Evolutionary conservation across 2,329 filamentous ascomycete genomes (phyloP).

Genomic region (Cladosporium sp.): DNA sequence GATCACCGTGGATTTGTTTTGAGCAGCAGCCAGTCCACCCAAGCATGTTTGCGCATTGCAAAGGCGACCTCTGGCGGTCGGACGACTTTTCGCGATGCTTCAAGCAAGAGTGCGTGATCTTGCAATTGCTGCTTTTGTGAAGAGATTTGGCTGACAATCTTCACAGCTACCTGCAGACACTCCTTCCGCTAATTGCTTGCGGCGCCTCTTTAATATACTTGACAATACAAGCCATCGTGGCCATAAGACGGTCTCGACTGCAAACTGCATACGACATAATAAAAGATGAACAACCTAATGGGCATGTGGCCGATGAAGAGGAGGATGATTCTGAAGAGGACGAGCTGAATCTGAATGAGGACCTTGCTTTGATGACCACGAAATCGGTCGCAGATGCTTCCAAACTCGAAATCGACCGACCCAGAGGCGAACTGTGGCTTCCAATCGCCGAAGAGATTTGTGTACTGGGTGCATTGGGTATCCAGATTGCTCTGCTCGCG

Average conservation of each 20-base stretch:
- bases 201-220: constrained; percentile 67
- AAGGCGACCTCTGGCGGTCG: constrained; percentile 54
- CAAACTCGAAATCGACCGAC: constrained; percentile 68
- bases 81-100: constrained; percentile 63
- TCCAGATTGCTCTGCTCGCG: constrained; percentile 63
- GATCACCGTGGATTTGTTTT: background rate
- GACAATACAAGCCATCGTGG: constrained; percentile 53
- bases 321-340: constrained; percentile 50
- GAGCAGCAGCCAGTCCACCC: background rate
- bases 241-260: constrained; percentile 23
- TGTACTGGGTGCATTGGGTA: constrained; percentile 64
- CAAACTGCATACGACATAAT: constrained; percentile 56
- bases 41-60: constrained; percentile 50
- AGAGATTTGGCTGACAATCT: constrained; percentile 17
- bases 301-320: constrained; percentile 21
- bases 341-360: constrained; percentile 55
- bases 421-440: constrained; percentile 66
- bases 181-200: constrained; percentile 72
- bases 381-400: constrained; percentile 47
- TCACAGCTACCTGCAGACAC: constrained; percentile 69
- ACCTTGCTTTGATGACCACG: constrained; percentile 54
- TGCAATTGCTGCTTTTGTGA: background rate
- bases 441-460: constrained; percentile 71
- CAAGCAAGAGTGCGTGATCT: constrained; percentile 57
- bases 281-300: constrained; percentile 28